Evolutionary conservation across 2,329 filamentous ascomycete genomes (phyloP).

Genomic region (Fusarium staphyleae): DNA sequence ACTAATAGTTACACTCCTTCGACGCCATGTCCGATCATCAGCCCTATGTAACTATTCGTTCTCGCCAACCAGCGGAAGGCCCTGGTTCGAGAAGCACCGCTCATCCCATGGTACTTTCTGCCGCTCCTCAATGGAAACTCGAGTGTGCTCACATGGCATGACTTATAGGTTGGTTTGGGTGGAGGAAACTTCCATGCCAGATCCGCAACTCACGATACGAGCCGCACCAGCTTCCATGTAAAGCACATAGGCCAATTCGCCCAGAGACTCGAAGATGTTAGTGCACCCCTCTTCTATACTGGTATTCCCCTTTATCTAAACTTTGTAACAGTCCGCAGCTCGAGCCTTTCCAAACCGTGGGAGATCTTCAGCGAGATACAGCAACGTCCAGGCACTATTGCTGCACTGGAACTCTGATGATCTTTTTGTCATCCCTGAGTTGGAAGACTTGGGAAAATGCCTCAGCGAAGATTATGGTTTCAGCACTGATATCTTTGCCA

Average conservation of each 20-base stretch:
- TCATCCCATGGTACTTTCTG: constrained; percentile 54
- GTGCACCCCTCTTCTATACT: constrained; percentile 37
- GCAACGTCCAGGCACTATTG: constrained; percentile 61
- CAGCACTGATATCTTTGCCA: constrained; percentile 64
- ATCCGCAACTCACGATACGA: constrained; percentile 62
- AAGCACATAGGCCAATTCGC: constrained; percentile 64
- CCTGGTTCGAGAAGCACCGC: constrained; percentile 57
- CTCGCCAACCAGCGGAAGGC: constrained; percentile 55
- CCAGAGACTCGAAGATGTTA: constrained; percentile 60
- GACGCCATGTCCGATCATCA: constrained; percentile 51
- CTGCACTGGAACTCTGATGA: constrained; percentile 66
- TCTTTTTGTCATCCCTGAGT: constrained; percentile 63
- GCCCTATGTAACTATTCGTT: constrained; percentile 62
- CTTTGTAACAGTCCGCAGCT: constrained; percentile 54
- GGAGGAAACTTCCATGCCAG: constrained; percentile 41
- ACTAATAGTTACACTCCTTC: constrained; percentile 6
- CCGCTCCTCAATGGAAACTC: neutral
- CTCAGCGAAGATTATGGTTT: constrained; percentile 63
- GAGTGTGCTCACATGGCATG: constrained; percentile 27
- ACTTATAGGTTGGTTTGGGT: constrained; percentile 23
- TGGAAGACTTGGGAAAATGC: constrained; percentile 63
- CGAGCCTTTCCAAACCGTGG: constrained; percentile 65
- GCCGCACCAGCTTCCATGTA: constrained; percentile 64
- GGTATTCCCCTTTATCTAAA: constrained; percentile 8
- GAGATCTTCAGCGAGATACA: constrained; percentile 60